Evolutionary conservation across 2,329 filamentous ascomycete species (phyloP).

Genomic region (Mariannaea elegans): DNA sequence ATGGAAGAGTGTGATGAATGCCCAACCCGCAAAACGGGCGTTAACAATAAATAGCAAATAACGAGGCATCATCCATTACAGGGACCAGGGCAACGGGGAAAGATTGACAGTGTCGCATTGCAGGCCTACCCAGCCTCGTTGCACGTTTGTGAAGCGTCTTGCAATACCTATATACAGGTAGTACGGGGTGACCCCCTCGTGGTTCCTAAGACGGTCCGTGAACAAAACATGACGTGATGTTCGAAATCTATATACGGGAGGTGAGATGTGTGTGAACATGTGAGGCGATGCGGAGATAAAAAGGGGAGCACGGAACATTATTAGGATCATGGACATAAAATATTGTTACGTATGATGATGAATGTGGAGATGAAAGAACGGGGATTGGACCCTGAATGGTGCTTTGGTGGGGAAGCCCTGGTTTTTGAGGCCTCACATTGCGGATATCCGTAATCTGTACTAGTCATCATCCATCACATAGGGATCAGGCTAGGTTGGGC

Average conservation of each 20-base stretch:
- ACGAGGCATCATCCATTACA: background rate
- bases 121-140: background rate
- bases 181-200: background rate
- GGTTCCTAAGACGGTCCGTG: constrained; percentile 7
- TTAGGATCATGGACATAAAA: too few relatives aligned
- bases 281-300: background rate
- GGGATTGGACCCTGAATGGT: background rate
- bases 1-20: background rate
- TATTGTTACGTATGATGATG: background rate
- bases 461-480: background rate
- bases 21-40: background rate
- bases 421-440: background rate
- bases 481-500: background rate
- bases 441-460: background rate
- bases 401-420: background rate
- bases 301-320: background rate
- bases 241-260: too few relatives aligned
- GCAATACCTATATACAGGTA: too few relatives aligned
- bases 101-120: constrained; percentile 6
- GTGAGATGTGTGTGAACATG: background rate
- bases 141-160: background rate
- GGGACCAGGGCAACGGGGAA: constrained; percentile 18
- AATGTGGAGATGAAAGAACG: background rate
- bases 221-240: background rate
- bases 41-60: background rate